Evolutionary conservation across 2,329 filamentous ascomycete genomes (phyloP).

Genomic region (Ophiostoma quercus): DNA sequence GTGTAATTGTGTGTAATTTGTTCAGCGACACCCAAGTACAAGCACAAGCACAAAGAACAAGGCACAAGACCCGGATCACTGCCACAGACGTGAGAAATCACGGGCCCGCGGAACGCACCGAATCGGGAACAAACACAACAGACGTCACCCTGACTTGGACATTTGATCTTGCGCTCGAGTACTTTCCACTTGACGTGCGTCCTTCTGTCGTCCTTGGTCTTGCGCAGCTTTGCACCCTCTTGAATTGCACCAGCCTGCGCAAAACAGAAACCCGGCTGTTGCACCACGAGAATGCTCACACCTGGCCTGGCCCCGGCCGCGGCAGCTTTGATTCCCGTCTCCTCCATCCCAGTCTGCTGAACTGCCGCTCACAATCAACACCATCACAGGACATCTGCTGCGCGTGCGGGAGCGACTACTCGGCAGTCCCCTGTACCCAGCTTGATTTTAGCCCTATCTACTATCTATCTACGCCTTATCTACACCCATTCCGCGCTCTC

Average conservation of each 20-base stretch:
- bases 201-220: background rate
- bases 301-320: conserved; percentile 24
- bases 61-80: background rate
- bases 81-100: background rate
- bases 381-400: background rate
- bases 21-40: background rate
- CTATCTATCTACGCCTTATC: conserved; percentile 5
- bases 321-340: conserved; percentile 12
- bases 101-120: background rate
- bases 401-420: background rate
- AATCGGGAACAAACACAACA: background rate
- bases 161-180: too few relatives aligned
- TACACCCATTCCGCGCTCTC: background rate
- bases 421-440: background rate
- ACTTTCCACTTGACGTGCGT: too few relatives aligned
- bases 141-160: background rate
- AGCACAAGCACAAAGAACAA: too few relatives aligned
- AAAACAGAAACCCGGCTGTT: background rate
- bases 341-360: background rate
- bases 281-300: conserved; percentile 13
- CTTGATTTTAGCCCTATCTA: conserved; percentile 6
- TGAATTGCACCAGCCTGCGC: background rate
- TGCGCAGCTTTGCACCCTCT: background rate
- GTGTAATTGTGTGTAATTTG: background rate
- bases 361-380: background rate